Base-by-base conservation (phyloP, 2,329 filamentous ascomycete genomes). In the Leptographium wingfieldii region DNA sequence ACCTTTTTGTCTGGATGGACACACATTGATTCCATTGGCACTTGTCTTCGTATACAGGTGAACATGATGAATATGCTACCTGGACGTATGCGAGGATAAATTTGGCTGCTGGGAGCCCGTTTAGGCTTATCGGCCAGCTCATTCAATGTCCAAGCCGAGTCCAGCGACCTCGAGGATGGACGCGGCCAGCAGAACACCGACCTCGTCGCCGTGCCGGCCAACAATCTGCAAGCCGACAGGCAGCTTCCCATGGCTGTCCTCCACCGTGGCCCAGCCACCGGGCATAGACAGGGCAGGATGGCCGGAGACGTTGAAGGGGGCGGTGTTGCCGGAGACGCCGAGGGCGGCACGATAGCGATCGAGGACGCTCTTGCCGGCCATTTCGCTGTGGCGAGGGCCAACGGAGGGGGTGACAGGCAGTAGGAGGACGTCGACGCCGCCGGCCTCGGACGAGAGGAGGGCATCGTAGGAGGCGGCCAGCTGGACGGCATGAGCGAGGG, bases 221-320 rank as follows among this genome's bases (percentile, higher is more conserved):
- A 71, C 64, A 4, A 72, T 62, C 64, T 71, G 69, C 62, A 72
- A 69, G 3, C 66, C 68, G 5, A 71, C 66, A 1, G 70, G 69
- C 53, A 71, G 55, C 57, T 63, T 68, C 0, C 61, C 64, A 14
- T 58, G 54, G 1, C 62, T 63, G 16, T 65, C 65, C 7, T 59
- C 61, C 3, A 61, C 66, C 1, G 53, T 60, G 0, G 63, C 68
- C 68, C 68, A 71, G 27, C 75, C 67, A 43, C 72, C 73, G 5
- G 77, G 77, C 61, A 81, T 74, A 46, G 69, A 73, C 66, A 80
- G 66, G 0, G 72, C 77, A 3, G 77, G 77, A 68, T 80, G 77
- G 0, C 77, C 77, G 1, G 77, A 79, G 5, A 75, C 66, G 68
- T 80, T 79, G 65, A 80, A 80, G 3, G 73, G 72, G 38, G 70